Evolutionary conservation across 441 rosid genomes (phyloP), one percentile per base, ranked within the genome.

Genomic region (Erysimum cheiri): DNA sequence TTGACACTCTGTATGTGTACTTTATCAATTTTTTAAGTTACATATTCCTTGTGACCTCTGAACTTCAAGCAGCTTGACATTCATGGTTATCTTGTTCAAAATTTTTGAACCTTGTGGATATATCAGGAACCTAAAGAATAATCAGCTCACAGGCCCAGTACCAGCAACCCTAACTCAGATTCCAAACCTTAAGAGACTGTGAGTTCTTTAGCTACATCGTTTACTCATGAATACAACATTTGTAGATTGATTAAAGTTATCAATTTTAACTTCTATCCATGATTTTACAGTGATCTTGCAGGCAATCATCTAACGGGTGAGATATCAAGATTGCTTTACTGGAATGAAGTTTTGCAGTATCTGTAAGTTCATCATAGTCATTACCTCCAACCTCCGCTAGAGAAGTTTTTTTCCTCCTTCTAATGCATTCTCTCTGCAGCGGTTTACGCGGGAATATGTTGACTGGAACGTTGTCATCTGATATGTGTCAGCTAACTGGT

Each of bases 301-400:
- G 77, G 84, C 15, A 94, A 94, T 77, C 92, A 80, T 77, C 87
- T 94, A 8, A 82, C 74, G 0, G 99, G 99, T 7, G 97, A 90
- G 77, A 94, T 94, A n/a, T 94, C 99, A 0, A 81, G 98, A 63
- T 66, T 94, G 39, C 85, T 94, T 24, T 94, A 94, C 54, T 94
- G 98, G 98, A 94, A 88, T 78, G 98, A 94, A 77, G 97, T 94
- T 3, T 65, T 94, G 56, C 99, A 94, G 77, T 94, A 87, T 56
- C 94, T 96, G 99, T 96, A 61, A 85, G 96, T 74, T 10, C 1
- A 13, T 32, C 19, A 0, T 5, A 13, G 13, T n/a, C 59, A 64
- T 32, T 4, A 41, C 6, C 44, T 57, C 33, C 10, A 24, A 5
- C 13, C 47, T 44, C 28, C 24, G 6, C 8, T 4, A 44, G 0